phyloP scores from a whole-genome alignment of 768 basidiomycete genomes.

The Tulasnella sp. region DNA sequence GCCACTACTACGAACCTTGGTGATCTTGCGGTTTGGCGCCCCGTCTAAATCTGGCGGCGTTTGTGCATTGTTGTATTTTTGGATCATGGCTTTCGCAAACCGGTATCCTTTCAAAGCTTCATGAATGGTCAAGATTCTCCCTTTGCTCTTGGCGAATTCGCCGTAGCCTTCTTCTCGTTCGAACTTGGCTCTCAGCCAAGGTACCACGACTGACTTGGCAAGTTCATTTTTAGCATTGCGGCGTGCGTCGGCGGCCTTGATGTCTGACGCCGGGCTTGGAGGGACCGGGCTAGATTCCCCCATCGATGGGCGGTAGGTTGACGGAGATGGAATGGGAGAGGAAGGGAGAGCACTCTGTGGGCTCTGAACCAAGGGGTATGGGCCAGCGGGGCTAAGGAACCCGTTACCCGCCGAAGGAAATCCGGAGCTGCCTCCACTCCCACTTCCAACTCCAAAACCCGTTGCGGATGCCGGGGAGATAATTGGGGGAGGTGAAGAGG shows the following conservation, averaged over 20 bases:
- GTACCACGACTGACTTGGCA: slow-evolving; percentile 21
- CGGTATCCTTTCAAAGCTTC: slow-evolving; percentile 40
- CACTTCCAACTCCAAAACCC: neutral
- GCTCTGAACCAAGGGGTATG: neutral
- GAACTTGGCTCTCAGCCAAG: slow-evolving; percentile 22
- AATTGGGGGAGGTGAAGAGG: neutral
- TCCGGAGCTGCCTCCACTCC: neutral
- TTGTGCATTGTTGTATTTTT: slow-evolving; percentile 38
- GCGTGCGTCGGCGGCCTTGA: slow-evolving; percentile 1
- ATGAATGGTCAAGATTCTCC: slow-evolving; percentile 24
- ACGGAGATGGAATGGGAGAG: neutral
- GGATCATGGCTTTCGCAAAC: slow-evolving; percentile 46
- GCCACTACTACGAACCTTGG: slow-evolving; percentile 29
- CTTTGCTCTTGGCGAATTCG: slow-evolving; percentile 42
- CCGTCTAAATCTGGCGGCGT: slow-evolving; percentile 39
- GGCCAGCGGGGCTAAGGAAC: neutral
- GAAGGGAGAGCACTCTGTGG: neutral
- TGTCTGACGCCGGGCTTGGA: neutral
- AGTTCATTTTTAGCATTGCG: slow-evolving; percentile 22
- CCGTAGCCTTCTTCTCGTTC: slow-evolving; percentile 32
- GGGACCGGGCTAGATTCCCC: neutral
- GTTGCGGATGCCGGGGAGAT: neutral
- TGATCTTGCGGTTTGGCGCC: slow-evolving; percentile 35
- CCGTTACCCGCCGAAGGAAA: neutral
- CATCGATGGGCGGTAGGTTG: neutral